Percentiles rank a stretch among this genome's conserved stretches.
phyloP scores from a whole-genome alignment of 2,329 filamentous ascomycete species.

The Ophiostoma perfectum region DNA sequence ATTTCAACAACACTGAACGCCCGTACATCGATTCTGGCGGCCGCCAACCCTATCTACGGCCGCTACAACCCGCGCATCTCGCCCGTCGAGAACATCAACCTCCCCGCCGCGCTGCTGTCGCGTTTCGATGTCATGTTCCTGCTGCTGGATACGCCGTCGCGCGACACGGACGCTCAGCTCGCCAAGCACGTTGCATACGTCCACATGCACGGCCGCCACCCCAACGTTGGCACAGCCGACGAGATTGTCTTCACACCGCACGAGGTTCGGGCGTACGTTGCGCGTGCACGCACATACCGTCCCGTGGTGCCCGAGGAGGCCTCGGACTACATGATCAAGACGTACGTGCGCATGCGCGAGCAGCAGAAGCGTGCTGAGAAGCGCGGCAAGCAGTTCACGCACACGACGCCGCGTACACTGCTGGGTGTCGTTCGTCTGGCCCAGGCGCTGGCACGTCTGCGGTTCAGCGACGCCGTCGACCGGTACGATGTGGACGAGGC shows the following conservation, averaged over 20 bases:
- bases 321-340: conserved; percentile 94
- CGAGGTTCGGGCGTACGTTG: conserved; percentile 94
- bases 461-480: conserved; percentile 78
- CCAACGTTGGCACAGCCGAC: conserved; percentile 54
- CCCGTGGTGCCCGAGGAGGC: conserved; percentile 79
- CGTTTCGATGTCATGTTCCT: conserved; percentile 97
- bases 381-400: conserved; percentile 84
- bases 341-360: conserved; percentile 90
- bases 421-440: conserved; percentile 88
- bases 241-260: conserved; percentile 80
- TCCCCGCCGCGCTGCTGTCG: conserved; percentile 91
- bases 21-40: conserved; percentile 89
- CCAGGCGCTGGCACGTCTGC: conserved; percentile 85
- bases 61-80: conserved; percentile 97
- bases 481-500: conserved; percentile 96
- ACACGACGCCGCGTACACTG: conserved; percentile 89
- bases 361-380: conserved; percentile 88
- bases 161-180: conserved; percentile 85
- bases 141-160: conserved; percentile 86
- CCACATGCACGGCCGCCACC: conserved; percentile 94
- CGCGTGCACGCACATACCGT: conserved; percentile 82
- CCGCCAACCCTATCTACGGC: conserved; percentile 94
- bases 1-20: conserved; percentile 81
- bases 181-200: conserved; percentile 94
- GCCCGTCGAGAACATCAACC: conserved; percentile 97